A percentile compares a stretch with the other conserved stretches of the same genome.
Conservation (phyloP, 1,139 yeast genomes). For the Nakaseomyces sp. region DNA sequence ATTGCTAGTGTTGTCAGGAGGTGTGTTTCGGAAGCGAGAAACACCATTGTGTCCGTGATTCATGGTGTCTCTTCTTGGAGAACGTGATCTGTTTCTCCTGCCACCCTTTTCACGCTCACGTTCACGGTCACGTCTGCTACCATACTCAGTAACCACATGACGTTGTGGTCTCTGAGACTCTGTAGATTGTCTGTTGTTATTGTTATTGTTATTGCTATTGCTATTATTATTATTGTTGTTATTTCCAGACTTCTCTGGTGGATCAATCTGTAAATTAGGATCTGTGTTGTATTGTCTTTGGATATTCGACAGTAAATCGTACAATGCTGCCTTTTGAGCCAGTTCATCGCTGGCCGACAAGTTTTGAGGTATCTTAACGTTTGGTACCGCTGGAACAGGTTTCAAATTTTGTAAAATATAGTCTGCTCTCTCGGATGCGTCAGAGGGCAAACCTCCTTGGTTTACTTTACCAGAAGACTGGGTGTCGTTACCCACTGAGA, state of each 20-base stretch:
- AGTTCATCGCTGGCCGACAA: constrained; percentile 26
- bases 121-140: constrained; percentile 30
- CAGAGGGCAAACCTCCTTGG: constrained; percentile 31
- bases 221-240: neutral
- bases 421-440: constrained; percentile 42
- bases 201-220: neutral
- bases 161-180: constrained; percentile 8
- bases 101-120: constrained; percentile 20
- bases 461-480: constrained; percentile 16
- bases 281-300: constrained; percentile 25
- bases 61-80: constrained; percentile 17
- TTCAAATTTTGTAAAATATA: constrained; percentile 22
- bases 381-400: constrained; percentile 16
- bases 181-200: constrained; percentile 2
- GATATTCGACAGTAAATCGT: constrained; percentile 36
- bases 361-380: constrained; percentile 19
- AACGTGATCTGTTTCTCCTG: constrained; percentile 33
- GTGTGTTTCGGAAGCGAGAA: constrained; percentile 5
- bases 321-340: constrained; percentile 38
- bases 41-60: neutral
- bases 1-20: constrained; percentile 5
- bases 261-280: constrained; percentile 8
- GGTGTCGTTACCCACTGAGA: constrained; percentile 34
- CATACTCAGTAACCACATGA: constrained; percentile 23
- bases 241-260: constrained; percentile 6